Conservation (phyloP, 148 eudicot genomes). For the Limonium bicolor region DNA sequence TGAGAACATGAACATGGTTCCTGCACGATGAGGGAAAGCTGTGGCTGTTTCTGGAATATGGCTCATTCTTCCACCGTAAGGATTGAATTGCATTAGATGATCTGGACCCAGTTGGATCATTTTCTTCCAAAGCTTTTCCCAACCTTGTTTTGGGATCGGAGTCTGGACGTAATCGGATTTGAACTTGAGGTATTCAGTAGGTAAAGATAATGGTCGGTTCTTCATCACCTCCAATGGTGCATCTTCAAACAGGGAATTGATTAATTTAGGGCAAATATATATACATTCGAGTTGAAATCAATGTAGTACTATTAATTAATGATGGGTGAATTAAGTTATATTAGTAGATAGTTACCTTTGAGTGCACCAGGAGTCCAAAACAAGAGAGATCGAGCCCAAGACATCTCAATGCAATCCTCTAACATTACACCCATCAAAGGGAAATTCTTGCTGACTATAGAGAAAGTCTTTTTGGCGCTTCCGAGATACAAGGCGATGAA, state of each 20-base stretch:
- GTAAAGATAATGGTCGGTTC: background rate
- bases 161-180: slow-evolving; percentile 24
- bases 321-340: background rate
- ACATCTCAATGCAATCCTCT: background rate
- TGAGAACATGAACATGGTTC: slow-evolving; percentile 16
- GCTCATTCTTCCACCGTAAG: slow-evolving; percentile 16
- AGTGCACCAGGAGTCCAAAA: background rate
- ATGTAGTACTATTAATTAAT: background rate
- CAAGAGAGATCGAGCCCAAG: background rate
- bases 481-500: slow-evolving; percentile 3
- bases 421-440: background rate
- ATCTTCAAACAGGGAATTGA: background rate
- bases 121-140: slow-evolving; percentile 18
- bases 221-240: slow-evolving; percentile 3
- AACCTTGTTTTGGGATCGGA: slow-evolving; percentile 13
- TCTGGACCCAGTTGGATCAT: slow-evolving; percentile 10
- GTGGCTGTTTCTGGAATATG: slow-evolving; percentile 14
- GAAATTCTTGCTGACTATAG: background rate
- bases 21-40: slow-evolving; percentile 21
- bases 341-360: background rate
- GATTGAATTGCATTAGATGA: slow-evolving; percentile 13
- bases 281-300: background rate
- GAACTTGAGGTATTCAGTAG: slow-evolving; percentile 1
- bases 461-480: background rate
- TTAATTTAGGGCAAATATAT: background rate